Base-by-base conservation (phyloP, 441 rosid genomes). In the Arabidopsis lyrata region DNA sequence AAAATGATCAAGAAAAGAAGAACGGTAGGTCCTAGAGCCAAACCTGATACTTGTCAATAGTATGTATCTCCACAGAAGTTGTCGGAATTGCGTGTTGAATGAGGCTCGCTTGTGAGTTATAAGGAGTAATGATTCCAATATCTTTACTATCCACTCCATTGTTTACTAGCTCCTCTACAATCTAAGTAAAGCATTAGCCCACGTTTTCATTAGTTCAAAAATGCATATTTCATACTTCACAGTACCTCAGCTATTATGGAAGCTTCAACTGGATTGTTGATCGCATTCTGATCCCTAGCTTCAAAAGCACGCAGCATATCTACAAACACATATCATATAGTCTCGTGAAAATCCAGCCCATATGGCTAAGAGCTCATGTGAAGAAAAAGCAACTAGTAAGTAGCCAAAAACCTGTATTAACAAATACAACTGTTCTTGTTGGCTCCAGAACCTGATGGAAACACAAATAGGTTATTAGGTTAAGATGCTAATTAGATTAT, bases 21-120 rank as follows among this genome's bases (percentile, higher is more conserved):
- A 47, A 60, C 0, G 12, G 12, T 55, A 27, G 41, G 65, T 70
- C 54, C 6, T 58, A 63, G 54, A 64, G 50, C 77, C 84, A 57
- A 77, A 95, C 99, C 99, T 95, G 98, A 83, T 90, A 95, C 75
- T 93, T 93, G 68, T 95, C 99, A 70, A 95, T 93, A 63, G 97
- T 95, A 81, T 95, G 97, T 62, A 87, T 86, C 87, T 95, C 99
- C 77, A 93, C 93, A 20, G 90, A 82, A 38, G 78, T 64, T 5
- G 44, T 55, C 67, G 70, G 62, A 74, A 88, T 72, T 34, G 75
- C 63, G 38, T 78, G 80, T 77, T 84, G 80, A 67, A 95, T 86
- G 77, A 93, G 92, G 83, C 81, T 88, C 38, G 86, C 91, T 83
- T 95, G 98, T 24, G 99, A 85, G 80, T 95, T 95, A 80, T 95